These are phyloP conservation scores for Paramecium caudatum DNA, from an alignment of 73 alveolate species.

Conservation along the genomic window DNA sequence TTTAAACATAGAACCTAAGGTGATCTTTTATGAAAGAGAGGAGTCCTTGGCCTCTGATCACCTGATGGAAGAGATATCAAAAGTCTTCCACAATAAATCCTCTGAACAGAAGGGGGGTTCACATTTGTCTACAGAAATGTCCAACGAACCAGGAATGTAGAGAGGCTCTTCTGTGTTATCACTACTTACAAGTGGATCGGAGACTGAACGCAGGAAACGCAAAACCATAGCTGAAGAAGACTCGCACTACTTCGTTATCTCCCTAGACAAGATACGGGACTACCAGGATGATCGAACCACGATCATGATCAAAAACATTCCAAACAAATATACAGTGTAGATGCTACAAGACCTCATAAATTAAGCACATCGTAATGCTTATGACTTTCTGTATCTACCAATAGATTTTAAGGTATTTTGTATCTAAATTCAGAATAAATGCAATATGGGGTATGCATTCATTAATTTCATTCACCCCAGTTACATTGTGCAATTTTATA, in stretches of 20 bases:
- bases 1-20: conserved; percentile 16
- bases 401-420: conserved; percentile 82
- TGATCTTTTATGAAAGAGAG: not conserved
- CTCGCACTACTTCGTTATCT: not conserved
- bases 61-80: conserved; percentile 17
- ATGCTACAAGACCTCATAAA: conserved; percentile 88
- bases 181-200: conserved; percentile 42
- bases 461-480: conserved; percentile 94
- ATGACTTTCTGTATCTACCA: conserved; percentile 85
- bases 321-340: conserved; percentile 94
- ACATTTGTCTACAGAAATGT: conserved; percentile 31
- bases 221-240: conserved; percentile 64
- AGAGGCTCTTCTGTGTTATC: conserved; percentile 6
- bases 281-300: conserved; percentile 88
- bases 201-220: conserved; percentile 50
- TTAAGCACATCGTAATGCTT: conserved; percentile 85
- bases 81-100: not conserved
- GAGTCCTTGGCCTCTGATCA: not conserved
- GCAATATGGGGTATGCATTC: conserved; percentile 98
- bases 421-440: conserved; percentile 79
- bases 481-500: conserved; percentile 85
- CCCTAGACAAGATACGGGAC: not conserved
- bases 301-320: conserved; percentile 98
- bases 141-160: not conserved
- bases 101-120: conserved; percentile 23